Conservation (phyloP, 2,329 filamentous ascomycete genomes). For the Aspergillus phoenicis region DNA sequence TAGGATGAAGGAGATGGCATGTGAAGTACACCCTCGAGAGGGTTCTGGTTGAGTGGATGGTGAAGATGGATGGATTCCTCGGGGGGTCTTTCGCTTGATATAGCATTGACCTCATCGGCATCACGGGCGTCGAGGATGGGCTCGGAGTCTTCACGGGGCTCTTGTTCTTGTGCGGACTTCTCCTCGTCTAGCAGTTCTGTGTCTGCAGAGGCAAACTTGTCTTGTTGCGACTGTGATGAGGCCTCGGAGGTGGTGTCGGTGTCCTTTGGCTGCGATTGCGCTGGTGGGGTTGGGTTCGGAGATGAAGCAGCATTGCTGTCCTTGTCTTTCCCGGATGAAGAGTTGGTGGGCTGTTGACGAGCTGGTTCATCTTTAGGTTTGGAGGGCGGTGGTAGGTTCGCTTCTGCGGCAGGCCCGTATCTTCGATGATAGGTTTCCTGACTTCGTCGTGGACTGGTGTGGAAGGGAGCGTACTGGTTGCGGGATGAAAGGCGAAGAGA, state of each 20-base stretch:
- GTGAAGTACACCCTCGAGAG: constrained; percentile 46
- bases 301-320: not conserved
- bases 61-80: constrained; percentile 11
- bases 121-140: not conserved
- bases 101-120: constrained; percentile 3
- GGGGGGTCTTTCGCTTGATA: constrained; percentile 12
- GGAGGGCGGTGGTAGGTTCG: constrained; percentile 42
- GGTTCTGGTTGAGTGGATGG: constrained; percentile 22
- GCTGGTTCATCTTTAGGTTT: constrained; percentile 32
- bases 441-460: constrained; percentile 37
- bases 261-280: constrained; percentile 20
- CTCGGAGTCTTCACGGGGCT: not conserved
- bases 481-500: constrained; percentile 42
- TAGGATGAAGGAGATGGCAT: constrained; percentile 44
- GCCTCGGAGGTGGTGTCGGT: constrained; percentile 15
- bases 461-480: constrained; percentile 36
- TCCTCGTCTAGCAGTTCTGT: constrained; percentile 21
- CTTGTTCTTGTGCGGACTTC: constrained; percentile 27
- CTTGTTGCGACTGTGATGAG: constrained; percentile 17
- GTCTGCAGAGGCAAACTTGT: constrained; percentile 11
- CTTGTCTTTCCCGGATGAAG: constrained; percentile 17
- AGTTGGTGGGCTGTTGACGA: constrained; percentile 18
- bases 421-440: constrained; percentile 48
- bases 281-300: constrained; percentile 15
- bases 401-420: constrained; percentile 50